phyloP scores from a whole-genome alignment of 1,284 basidiomycete genomes.

The Ustilago sp. region DNA sequence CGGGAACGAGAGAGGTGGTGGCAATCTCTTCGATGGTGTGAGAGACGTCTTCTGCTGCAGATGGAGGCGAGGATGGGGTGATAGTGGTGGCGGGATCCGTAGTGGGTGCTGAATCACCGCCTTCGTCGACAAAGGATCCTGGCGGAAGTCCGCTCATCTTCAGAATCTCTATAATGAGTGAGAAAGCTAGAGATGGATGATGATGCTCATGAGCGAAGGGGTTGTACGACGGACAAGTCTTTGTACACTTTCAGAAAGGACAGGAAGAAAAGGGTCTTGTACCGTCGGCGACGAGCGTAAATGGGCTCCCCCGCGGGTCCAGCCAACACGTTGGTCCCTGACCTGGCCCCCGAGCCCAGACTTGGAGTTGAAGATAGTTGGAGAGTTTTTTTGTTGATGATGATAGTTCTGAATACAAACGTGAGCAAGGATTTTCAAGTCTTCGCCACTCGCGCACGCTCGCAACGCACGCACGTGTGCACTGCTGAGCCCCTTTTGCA shows the following conservation, averaged over 20 bases:
- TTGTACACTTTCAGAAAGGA: background rate
- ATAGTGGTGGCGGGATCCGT: background rate
- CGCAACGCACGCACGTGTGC: too few relatives aligned
- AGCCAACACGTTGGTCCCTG: too few relatives aligned
- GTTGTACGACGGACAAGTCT: background rate
- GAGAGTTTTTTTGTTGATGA: too few relatives aligned
- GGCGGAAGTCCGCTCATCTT: slow-evolving; percentile 36
- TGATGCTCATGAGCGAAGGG: slow-evolving; percentile 7
- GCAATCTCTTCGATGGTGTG: background rate
- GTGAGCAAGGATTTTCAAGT: too few relatives aligned
- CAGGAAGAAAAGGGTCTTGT: slow-evolving; percentile 9
- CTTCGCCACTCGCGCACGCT: too few relatives aligned
- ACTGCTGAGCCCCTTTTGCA: too few relatives aligned
- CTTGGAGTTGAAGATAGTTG: too few relatives aligned
- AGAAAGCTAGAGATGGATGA: background rate
- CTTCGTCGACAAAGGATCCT: slow-evolving; percentile 21
- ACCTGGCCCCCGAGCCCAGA: too few relatives aligned
- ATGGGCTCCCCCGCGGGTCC: background rate
- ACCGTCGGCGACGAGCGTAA: slow-evolving; percentile 24
- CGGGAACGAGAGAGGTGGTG: background rate
- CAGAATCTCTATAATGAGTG: background rate
- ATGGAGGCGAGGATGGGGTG: background rate
- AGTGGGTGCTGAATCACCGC: background rate
- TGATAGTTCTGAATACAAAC: too few relatives aligned
- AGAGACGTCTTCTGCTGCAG: background rate